phyloP scores from a whole-genome alignment of 768 basidiomycete genomes.

The Termitomyces sp. region DNA sequence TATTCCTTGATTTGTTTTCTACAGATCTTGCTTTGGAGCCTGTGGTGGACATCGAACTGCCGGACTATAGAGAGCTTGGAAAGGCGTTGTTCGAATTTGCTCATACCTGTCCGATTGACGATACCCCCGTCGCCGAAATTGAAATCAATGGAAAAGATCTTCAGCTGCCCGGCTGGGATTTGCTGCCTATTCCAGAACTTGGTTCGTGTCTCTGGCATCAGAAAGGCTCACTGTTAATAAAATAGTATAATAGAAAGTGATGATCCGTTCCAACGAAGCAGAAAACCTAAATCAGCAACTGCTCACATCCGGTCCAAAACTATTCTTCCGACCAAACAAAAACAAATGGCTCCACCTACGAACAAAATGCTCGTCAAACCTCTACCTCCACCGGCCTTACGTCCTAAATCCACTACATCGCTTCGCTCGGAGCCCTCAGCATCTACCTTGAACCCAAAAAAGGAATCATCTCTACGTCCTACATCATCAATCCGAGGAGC shows the following conservation, averaged over 20 bases:
- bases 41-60: slow-evolving; percentile 42
- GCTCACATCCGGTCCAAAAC: neutral
- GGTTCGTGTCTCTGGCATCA: slow-evolving; percentile 17
- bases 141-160: slow-evolving; percentile 24
- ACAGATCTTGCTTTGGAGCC: slow-evolving; percentile 42
- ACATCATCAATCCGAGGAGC: neutral
- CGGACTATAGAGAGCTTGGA: slow-evolving; percentile 41
- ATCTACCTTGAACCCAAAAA: neutral
- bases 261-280: slow-evolving; percentile 26
- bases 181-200: slow-evolving; percentile 26
- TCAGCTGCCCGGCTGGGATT: slow-evolving; percentile 25
- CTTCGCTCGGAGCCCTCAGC: neutral
- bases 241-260: slow-evolving; percentile 20
- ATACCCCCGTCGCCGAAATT: slow-evolving; percentile 27
- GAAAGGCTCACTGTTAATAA: neutral
- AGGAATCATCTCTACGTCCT: neutral
- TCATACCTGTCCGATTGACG: slow-evolving; percentile 30
- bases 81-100: slow-evolving; percentile 31
- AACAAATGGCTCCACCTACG: neutral
- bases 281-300: neutral
- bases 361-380: neutral
- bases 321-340: neutral
- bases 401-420: neutral
- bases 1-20: neutral
- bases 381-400: neutral